Base-by-base conservation (phyloP, 192 early-diverging fungal genomes). In the Coemansia sp. region DNA sequence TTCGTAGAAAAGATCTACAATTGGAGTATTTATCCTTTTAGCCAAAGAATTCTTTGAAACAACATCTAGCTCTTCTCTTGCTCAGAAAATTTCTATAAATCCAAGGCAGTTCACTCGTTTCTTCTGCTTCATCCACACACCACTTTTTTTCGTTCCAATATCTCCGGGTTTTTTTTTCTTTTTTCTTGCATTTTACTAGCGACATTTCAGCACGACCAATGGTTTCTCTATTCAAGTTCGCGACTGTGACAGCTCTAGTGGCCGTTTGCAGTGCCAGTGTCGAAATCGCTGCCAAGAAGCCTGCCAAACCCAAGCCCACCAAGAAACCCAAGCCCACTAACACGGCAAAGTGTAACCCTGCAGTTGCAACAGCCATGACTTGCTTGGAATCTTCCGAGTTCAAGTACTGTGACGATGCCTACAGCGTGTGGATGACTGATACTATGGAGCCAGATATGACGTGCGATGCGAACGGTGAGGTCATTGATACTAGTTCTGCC, bases 251-350 rank as follows among this genome's bases (percentile, higher is more conserved):
- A 8, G 31, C 57, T 18, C 57, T 60, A 6, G 57, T 33, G 24
- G 57, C 57, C 24, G 0, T 60, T n/a, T 60, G 31, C 31, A 60
- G 57, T 36, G 57, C 36, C 31, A 60, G 57, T 20, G 57, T 60
- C 16, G 31, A 60, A 34, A 33, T 60, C 4, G 34, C 57, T 9
- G 57, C 33, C n/a, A 50, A 50, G 20, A 50, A 22, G 49, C 49
- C 49, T 50, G 3, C 49, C 49, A 49, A 49, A n/a, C 12, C 44
- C 16, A 44, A 44, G 43, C 43, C 43, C 43, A 10, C 7, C 52
- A 20, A 20, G 15, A 52, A 16, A 12, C 55, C 55, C 55, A 57
- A 57, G 29, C 57, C 57, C 16, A 15, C 57, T 16, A 60, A 60
- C 6, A 24, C 22, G 6, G 9, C 50, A 12, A 9, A 22, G 31